These are phyloP conservation scores for Ophiosphaerella herpotricha DNA, from an alignment of 2,329 filamentous ascomycete genomes.

Conservation along the genomic window DNA sequence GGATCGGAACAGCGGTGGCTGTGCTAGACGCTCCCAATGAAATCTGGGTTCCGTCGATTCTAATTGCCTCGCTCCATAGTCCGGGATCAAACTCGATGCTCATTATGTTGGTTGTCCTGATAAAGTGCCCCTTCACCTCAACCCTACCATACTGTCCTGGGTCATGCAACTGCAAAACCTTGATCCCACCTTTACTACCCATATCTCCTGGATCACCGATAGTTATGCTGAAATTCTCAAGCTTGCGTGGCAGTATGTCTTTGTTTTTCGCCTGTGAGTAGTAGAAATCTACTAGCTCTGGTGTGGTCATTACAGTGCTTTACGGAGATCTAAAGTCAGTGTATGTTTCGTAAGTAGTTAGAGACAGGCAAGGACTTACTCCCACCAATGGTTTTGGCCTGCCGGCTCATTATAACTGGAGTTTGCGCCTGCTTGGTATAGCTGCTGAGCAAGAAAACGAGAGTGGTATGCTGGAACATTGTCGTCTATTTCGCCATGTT, in stretches of 20 bases:
- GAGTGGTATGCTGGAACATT: conserved; percentile 65
- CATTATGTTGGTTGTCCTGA: conserved; percentile 41
- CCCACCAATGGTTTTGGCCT: conserved; percentile 58
- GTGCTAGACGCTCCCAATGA: conserved; percentile 7
- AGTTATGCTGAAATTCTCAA: conserved; percentile 52
- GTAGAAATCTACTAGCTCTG: conserved; percentile 56
- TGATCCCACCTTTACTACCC: conserved; percentile 57
- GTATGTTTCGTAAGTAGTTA: not conserved
- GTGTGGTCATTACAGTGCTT: conserved; percentile 58
- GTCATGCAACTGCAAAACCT: conserved; percentile 54
- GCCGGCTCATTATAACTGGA: conserved; percentile 57
- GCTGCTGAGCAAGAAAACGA: conserved; percentile 57
- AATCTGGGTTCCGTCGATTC: conserved; percentile 26
- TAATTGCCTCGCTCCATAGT: conserved; percentile 16
- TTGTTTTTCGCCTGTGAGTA: conserved; percentile 34
- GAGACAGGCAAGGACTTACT: conserved; percentile 21
- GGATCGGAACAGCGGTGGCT: not conserved
- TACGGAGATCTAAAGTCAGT: not conserved
- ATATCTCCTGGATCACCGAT: conserved; percentile 59
- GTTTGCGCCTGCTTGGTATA: conserved; percentile 49
- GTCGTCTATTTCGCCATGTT: conserved; percentile 61
- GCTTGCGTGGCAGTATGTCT: conserved; percentile 19
- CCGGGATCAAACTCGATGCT: conserved; percentile 33
- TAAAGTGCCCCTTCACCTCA: conserved; percentile 41
- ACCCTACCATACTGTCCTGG: conserved; percentile 59